Evolutionary conservation across 225 moss, liverwort and hornwort species (phyloP).

Genomic region (Polytrichum formosum): DNA sequence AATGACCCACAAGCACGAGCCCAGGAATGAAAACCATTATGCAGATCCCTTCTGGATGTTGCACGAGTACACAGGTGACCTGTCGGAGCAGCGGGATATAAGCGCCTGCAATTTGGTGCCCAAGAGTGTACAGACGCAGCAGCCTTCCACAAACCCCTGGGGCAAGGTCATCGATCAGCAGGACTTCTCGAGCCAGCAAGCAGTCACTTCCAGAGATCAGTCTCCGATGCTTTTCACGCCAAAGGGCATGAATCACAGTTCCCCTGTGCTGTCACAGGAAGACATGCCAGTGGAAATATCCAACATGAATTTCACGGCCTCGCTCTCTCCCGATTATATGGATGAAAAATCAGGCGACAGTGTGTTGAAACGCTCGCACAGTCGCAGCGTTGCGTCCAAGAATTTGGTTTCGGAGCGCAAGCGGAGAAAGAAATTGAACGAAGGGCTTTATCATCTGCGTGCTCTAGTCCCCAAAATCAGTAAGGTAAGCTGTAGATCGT

Average conservation of each 20-base stretch:
- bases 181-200: slow-evolving; percentile 7
- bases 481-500: slow-evolving; percentile 26
- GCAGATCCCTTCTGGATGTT: slow-evolving; percentile 46
- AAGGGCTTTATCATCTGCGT: slow-evolving; percentile 57
- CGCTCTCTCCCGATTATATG: slow-evolving; percentile 27
- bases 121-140: neutral
- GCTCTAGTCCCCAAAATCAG: slow-evolving; percentile 61
- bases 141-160: slow-evolving; percentile 15
- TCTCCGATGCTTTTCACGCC: neutral
- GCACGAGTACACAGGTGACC: slow-evolving; percentile 14
- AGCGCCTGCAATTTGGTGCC: slow-evolving; percentile 12
- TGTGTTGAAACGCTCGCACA: slow-evolving; percentile 34
- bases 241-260: slow-evolving; percentile 5
- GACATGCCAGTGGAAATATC: slow-evolving; percentile 9
- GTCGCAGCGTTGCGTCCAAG: slow-evolving; percentile 47
- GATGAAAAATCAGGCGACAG: slow-evolving; percentile 20
- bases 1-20: slow-evolving; percentile 27
- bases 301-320: neutral
- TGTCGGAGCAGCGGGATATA: slow-evolving; percentile 17
- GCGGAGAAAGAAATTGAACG: slow-evolving; percentile 64
- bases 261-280: slow-evolving; percentile 17
- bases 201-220: slow-evolving; percentile 7
- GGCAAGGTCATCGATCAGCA: slow-evolving; percentile 5
- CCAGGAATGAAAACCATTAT: slow-evolving; percentile 10
- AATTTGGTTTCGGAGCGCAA: slow-evolving; percentile 65